Evolutionary conservation across 306 rosid genomes (phyloP).

Genomic region (Gastrolobium bilobum): DNA sequence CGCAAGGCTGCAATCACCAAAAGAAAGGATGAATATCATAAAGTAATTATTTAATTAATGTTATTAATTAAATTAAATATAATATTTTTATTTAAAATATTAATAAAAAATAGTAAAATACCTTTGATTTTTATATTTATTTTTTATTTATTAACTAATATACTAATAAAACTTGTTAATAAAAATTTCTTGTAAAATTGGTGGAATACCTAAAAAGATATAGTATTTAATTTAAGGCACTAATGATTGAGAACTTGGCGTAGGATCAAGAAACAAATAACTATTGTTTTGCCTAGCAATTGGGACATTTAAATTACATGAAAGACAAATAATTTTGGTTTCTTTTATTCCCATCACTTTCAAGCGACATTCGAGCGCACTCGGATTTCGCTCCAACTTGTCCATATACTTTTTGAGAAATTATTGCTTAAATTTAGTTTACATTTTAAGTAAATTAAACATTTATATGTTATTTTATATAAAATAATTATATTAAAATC

Average conservation of each 20-base stretch:
- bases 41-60: not conserved
- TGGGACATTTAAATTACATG: slow-evolving; percentile 1
- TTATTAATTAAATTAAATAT: not conserved
- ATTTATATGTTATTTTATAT: too few species aligned
- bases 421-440: too few species aligned
- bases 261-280: slow-evolving; percentile 65
- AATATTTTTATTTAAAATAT: too few species aligned
- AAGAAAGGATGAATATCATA: not conserved
- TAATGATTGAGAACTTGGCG: slow-evolving; percentile 67
- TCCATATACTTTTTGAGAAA: not conserved
- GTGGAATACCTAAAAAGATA: slow-evolving; percentile 22
- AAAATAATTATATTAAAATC: too few species aligned
- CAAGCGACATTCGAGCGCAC: not conserved
- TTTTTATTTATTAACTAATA: too few species aligned
- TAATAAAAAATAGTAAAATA: too few species aligned
- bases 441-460: too few species aligned
- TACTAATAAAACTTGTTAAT: too few species aligned
- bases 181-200: not conserved
- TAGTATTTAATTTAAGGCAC: slow-evolving; percentile 38
- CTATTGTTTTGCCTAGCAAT: slow-evolving; percentile 37
- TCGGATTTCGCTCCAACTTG: slow-evolving; percentile 21
- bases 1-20: not conserved
- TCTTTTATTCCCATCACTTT: slow-evolving; percentile 27
- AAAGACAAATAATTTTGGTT: slow-evolving; percentile 14
- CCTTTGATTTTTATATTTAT: too few species aligned